Conservation (phyloP, 2,329 filamentous ascomycete genomes). For the Verticillium nubilum region DNA sequence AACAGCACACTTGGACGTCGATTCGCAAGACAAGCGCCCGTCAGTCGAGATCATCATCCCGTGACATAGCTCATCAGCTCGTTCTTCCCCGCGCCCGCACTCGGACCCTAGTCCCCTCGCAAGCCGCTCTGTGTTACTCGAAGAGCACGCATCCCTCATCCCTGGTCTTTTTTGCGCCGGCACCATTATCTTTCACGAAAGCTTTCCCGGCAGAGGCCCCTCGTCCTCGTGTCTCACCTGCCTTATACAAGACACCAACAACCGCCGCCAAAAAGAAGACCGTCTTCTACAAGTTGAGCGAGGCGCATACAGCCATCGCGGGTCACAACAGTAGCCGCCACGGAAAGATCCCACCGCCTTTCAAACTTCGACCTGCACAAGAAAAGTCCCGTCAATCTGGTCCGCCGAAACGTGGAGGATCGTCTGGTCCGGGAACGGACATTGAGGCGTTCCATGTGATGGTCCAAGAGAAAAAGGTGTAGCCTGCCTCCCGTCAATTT, state of each 20-base stretch:
- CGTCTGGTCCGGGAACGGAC: conserved; percentile 23
- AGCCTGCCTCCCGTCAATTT: conserved; percentile 19
- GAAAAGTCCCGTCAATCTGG: conserved; percentile 8
- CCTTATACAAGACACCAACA: conserved; percentile 3
- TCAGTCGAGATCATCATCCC: conserved; percentile 8
- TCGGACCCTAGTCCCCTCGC: conserved; percentile 9
- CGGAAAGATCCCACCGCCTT: conserved; percentile 1
- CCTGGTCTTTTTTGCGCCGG: not conserved
- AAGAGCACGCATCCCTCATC: not conserved
- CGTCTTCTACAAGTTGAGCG: conserved; percentile 1
- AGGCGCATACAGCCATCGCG: conserved; percentile 5
- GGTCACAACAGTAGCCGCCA: conserved; percentile 6
- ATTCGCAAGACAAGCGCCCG: conserved; percentile 27
- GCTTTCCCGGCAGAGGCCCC: not conserved
- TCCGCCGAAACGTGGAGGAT: conserved; percentile 14
- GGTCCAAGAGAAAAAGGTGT: conserved; percentile 26
- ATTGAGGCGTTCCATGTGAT: conserved; percentile 29
- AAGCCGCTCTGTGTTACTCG: conserved; percentile 5
- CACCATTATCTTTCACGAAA: not conserved
- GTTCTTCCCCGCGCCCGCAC: conserved; percentile 9
- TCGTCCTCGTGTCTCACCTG: not conserved
- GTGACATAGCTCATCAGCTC: conserved; percentile 3
- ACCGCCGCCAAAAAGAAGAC: not conserved
- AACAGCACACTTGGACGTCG: not conserved
- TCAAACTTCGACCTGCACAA: not conserved